These are phyloP conservation scores for Pseudonitzschia multistriata DNA, from an alignment of 108 stramenopile genomes.

Conservation along the genomic window DNA sequence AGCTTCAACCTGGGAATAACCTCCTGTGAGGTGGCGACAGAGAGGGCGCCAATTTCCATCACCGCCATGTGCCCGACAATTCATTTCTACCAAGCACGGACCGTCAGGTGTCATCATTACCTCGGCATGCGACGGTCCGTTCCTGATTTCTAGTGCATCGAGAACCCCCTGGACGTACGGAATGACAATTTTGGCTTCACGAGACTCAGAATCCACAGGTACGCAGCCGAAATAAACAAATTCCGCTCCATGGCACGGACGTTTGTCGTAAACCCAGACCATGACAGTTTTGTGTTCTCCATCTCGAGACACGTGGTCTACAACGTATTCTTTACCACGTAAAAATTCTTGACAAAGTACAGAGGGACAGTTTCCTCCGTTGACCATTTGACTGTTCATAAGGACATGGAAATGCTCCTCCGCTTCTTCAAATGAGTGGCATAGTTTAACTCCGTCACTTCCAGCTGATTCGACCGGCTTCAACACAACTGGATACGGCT, in stretches of 20 bases:
- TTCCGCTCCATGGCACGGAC: constrained; percentile 74
- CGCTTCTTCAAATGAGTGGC: constrained; percentile 85
- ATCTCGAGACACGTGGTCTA: constrained; percentile 63
- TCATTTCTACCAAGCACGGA: constrained; percentile 88
- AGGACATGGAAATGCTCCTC: constrained; percentile 86
- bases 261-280: constrained; percentile 71
- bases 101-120: constrained; percentile 69
- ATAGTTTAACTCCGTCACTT: constrained; percentile 92
- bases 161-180: constrained; percentile 76
- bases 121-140: constrained; percentile 67
- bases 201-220: constrained; percentile 67
- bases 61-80: constrained; percentile 86
- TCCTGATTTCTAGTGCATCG: constrained; percentile 70
- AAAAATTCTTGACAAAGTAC: constrained; percentile 59
- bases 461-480: constrained; percentile 94
- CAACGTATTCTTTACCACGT: constrained; percentile 57
- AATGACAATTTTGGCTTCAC: constrained; percentile 77
- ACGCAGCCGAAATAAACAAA: constrained; percentile 89
- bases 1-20: constrained; percentile 86
- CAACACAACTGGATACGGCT: constrained; percentile 83
- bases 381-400: constrained; percentile 80
- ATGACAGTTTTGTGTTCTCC: constrained; percentile 60
- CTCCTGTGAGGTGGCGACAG: constrained; percentile 67
- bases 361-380: constrained; percentile 50
- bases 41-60: constrained; percentile 91